phyloP scores from a whole-genome alignment of 176 grass and related monocot species.

The Eragrostis nindensis region DNA sequence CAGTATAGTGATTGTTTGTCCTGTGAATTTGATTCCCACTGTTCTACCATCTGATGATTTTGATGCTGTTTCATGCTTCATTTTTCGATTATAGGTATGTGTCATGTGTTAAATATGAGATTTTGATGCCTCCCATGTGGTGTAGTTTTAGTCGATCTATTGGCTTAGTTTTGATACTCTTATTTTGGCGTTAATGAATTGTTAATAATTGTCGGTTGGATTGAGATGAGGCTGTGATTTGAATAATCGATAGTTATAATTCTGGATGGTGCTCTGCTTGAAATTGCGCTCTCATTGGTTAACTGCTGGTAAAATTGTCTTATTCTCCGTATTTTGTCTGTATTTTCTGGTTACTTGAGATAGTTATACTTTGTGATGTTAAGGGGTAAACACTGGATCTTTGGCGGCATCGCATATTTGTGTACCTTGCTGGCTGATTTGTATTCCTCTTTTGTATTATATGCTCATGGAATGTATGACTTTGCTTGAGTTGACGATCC shows the following conservation, averaged over 20 bases:
- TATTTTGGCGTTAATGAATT: not conserved
- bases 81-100: not conserved
- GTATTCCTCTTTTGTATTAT: slow-evolving; percentile 17
- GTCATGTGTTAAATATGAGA: not conserved
- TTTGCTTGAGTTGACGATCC: slow-evolving; percentile 12
- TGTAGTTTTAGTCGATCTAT: not conserved
- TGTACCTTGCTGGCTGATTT: not conserved
- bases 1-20: not conserved
- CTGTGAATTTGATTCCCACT: not conserved
- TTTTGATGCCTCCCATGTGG: not conserved
- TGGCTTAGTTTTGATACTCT: not conserved
- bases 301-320: not conserved
- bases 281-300: slow-evolving; percentile 14
- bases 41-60: not conserved
- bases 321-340: not conserved
- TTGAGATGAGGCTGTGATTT: slow-evolving; percentile 2
- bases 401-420: not conserved
- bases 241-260: not conserved
- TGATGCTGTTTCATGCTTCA: not conserved
- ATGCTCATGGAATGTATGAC: not conserved
- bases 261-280: not conserved
- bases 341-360: too few relatives aligned
- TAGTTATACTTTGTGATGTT: slow-evolving; percentile 17
- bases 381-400: slow-evolving; percentile 4
- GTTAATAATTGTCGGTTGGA: not conserved